Conservation (phyloP, 371 early-diverging fungal genomes). For the Mucor sp. region DNA sequence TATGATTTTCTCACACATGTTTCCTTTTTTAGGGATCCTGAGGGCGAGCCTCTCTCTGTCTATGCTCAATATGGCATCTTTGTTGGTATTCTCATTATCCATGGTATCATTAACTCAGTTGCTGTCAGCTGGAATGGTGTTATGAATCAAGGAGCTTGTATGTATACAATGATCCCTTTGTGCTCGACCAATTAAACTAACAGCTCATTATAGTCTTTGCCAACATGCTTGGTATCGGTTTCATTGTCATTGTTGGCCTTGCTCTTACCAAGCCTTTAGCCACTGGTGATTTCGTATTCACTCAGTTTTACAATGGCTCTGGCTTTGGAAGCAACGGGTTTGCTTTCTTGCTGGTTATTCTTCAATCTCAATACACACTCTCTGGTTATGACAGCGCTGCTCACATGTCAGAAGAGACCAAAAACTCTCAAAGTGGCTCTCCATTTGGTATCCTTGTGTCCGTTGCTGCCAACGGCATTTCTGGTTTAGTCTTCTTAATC, state of each 20-base stretch:
- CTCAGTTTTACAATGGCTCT: conserved; percentile 55
- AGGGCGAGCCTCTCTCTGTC: conserved; percentile 34
- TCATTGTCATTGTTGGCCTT: conserved; percentile 58
- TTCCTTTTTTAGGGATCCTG: conserved; percentile 24
- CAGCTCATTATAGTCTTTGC: conserved; percentile 32
- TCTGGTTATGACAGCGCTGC: conserved; percentile 76
- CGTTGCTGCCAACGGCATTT: conserved; percentile 57
- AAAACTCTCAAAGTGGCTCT: conserved; percentile 55
- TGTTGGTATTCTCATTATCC: conserved; percentile 45
- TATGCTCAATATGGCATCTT: conserved; percentile 57
- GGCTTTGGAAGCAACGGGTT: conserved; percentile 52
- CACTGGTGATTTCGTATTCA: conserved; percentile 42
- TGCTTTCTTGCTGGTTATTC: conserved; percentile 58
- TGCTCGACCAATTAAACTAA: neutral
- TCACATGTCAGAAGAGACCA: conserved; percentile 78
- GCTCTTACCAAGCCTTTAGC: conserved; percentile 45
- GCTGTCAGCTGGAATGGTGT: conserved; percentile 53
- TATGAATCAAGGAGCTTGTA: conserved; percentile 56
- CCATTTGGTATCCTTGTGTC: conserved; percentile 67
- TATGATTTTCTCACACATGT: conserved; percentile 16
- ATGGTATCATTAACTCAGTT: conserved; percentile 56
- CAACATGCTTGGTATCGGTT: conserved; percentile 52
- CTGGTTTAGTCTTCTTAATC: conserved; percentile 61
- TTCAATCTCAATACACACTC: conserved; percentile 67
- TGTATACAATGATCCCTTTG: neutral